Evolutionary conservation across 345 rosid species (phyloP), one percentile per base, ranked within the genome.

Genomic region (Salix dunnii): DNA sequence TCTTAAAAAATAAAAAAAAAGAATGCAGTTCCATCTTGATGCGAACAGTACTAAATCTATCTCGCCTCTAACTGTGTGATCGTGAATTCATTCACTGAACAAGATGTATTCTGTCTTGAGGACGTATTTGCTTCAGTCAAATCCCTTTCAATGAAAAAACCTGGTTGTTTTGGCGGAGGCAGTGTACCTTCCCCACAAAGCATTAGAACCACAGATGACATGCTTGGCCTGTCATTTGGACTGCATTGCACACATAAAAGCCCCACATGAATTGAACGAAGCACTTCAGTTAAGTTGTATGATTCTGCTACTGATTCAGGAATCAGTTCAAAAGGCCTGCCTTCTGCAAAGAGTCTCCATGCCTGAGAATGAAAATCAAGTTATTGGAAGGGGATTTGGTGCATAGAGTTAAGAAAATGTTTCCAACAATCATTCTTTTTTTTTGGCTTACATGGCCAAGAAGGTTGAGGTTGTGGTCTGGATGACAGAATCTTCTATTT

Each of bases 121-220:
- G 25, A 55, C 3, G 25, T 2, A 55, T n/a, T 55, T 16, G 62
- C 23, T 17, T 55, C 62, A 16, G 17, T 25, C 62, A 55, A 55
- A 14, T 55, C 11, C 25, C 66, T 62, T 11, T 62, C 66, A 62
- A 14, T n/a, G 3, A n/a, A 62, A 62, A 62, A 64, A 9, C 80
- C 80, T 68, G 86, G 86, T 31, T 72, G 84, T 10, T 76, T 71
- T 11, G 84, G 84, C 64, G 51, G 63, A 63, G 82, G 78, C 63
- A 81, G 81, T 38, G 71, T 27, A 48, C 60, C 71, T 12, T 81
- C 80, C 17, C 78, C 49, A 30, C 77, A 61, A 35, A 84, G 76
- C 87, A 84, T 84, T 10, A 76, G 67, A 33, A 72, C 82, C 80
- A 81, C 78, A 42, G 87, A 58, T 11, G 83, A 77, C 87, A 79